Base-by-base conservation (phyloP, 257 asterid species). In the Agastache rugosa region DNA sequence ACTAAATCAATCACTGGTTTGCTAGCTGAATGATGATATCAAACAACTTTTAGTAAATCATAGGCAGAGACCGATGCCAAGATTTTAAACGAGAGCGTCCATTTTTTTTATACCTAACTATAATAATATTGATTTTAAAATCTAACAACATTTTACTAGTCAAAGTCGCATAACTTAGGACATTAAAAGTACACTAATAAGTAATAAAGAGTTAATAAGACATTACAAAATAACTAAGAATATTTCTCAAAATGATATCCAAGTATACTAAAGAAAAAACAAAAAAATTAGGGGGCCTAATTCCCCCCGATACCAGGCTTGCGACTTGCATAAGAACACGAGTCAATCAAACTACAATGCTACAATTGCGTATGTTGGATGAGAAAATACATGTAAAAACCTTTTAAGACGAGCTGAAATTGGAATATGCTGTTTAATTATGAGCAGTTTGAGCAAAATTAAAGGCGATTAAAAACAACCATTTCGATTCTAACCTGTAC, bases 401-500 rank as follows among this genome's bases (percentile, higher is more conserved):
- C 1, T 12, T 4, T 12, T 14, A 45, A 45, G 17, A 45, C 17
- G 5, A 45, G 51, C 11, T 1, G 3, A 45, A 1, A 15, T 45
- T 12, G 51, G 11, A 45, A 45, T 50, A n/a, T n/a, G 56, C 2
- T 51, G 25, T 51, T 51, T 1, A 8, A 8, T 37, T 6, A 56
- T 3, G 39, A 10, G 63, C 35, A 23, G 2, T 20, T 55, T 5
- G 29, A 3, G 59, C 15, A 3, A 66, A 11, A 12, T 1, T 62
- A 34, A 47, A 31, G 45, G 12, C 44, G 54, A 17, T n/a, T n/a
- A 53, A 5, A 4, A 17, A 12, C 59, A 53, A 53, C 14, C 29
- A 19, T 53, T 12, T 55, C 39, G 2, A 5, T 67, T 42, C 37
- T 39, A 41, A 86, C 91, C 89, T 84, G 87, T 58, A 87, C 77